These are phyloP conservation scores for Arthrobotrys sphaeroides DNA, from an alignment of 2,329 filamentous ascomycete species.

Conservation along the genomic window DNA sequence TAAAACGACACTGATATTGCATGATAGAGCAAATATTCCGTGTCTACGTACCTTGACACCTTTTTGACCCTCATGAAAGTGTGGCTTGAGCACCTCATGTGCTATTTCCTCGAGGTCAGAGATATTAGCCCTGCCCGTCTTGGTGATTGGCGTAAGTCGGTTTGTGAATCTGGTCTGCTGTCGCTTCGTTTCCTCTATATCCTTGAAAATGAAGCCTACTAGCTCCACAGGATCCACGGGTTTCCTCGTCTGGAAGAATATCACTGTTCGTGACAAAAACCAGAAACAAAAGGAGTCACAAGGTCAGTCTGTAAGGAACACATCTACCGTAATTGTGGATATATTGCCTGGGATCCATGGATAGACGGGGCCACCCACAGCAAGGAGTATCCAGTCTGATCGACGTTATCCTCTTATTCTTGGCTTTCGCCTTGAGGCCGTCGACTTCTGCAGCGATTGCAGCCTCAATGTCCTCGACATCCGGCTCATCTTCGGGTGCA, in stretches of 20 bases:
- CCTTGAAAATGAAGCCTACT: constrained; percentile 65
- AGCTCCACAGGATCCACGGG: constrained; percentile 67
- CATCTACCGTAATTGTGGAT: constrained; percentile 40
- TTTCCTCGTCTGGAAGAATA: constrained; percentile 66
- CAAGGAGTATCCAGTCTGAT: constrained; percentile 66
- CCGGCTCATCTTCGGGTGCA: constrained; percentile 55
- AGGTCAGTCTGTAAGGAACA: constrained; percentile 54
- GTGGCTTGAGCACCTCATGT: constrained; percentile 69
- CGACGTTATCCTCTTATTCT: constrained; percentile 67
- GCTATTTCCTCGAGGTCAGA: constrained; percentile 74
- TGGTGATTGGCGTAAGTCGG: constrained; percentile 66
- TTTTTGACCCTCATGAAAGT: constrained; percentile 67
- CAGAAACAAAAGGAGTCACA: constrained; percentile 33
- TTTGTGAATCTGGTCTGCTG: constrained; percentile 65
- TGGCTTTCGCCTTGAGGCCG: constrained; percentile 66
- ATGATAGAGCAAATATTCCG: constrained; percentile 41
- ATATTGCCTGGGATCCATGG: constrained; percentile 36
- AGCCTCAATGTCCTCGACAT: constrained; percentile 73
- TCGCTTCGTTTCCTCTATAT: constrained; percentile 61
- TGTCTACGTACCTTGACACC: constrained; percentile 57
- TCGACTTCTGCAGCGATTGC: constrained; percentile 77
- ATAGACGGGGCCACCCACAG: constrained; percentile 44
- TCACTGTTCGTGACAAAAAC: constrained; percentile 60
- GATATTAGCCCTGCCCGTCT: constrained; percentile 73
- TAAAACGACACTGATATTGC: constrained; percentile 51